Base-by-base conservation (phyloP, 371 early-diverging fungal genomes). In the Rhizopus arrhizus region DNA sequence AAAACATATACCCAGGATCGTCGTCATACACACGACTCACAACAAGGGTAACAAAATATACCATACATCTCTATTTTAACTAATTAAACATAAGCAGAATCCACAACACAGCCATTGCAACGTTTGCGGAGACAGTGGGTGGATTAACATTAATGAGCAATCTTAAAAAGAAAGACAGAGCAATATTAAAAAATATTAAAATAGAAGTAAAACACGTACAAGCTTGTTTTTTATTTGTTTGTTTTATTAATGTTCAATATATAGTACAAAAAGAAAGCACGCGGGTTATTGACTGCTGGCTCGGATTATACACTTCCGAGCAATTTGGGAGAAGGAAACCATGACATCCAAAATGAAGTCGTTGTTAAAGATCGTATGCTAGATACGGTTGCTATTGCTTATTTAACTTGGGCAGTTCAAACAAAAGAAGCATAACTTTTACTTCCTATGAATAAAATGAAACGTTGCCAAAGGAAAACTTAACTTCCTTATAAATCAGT, bases 111-210 rank as follows among this genome's bases (percentile, higher is more conserved):
- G 85, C 85, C n/a, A 62, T 85, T 29, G 72, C 80, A 47, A 83
- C 84, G 5, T 82, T 85, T 73, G 84, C 84, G 0, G 85, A 85
- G 54, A 81, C 82, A 10, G 77, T 83, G 3, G 84, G 84, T 34
- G 78, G 75, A 49, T 68, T 85, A 9, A 81, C 82, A 4, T 62
- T 82, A 5, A 59, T 79, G 9, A 81, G 83, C 34, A 62, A 46
- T 16, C 46, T 66, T 32, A 58, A 58, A 12, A 58, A 62, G 32
- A 81, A 81, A 28, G 82, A 81, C 53, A 66, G 75, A 51, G 81
- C 77, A 29, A 68, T 72, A 28, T 56, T 85, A 16, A 63, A 65
- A 22, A 70, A 74, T 32, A 62, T 85, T 15, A 76, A 66, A 53
- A 69, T 78, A 43, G 80, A 83, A 69, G 83, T 82, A 82, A 69